phyloP scores from a whole-genome alignment of 2,329 filamentous ascomycete species.

The Stenocarpella maydis region DNA sequence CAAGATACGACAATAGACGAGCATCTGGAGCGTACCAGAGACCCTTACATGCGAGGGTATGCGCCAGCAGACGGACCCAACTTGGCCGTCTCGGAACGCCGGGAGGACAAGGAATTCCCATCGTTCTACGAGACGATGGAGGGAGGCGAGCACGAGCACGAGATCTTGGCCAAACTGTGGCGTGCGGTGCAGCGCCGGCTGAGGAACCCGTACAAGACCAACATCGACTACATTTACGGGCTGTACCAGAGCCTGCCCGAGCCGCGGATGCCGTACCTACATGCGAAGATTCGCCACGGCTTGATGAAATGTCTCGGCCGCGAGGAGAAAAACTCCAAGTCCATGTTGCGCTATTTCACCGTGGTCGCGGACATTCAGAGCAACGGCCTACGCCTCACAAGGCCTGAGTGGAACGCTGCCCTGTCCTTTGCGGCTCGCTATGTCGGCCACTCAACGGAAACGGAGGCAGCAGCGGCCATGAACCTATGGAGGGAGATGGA shows the following conservation, averaged over 20 bases:
- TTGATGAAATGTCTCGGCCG: constrained; percentile 75
- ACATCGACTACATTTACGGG: constrained; percentile 56
- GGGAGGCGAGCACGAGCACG: constrained; percentile 46
- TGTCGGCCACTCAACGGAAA: constrained; percentile 63
- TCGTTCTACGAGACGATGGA: constrained; percentile 50
- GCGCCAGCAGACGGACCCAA: constrained; percentile 59
- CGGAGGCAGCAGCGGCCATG: constrained; percentile 74
- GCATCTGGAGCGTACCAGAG: constrained; percentile 59
- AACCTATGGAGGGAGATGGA: constrained; percentile 93
- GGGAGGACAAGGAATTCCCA: constrained; percentile 58
- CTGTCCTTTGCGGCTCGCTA: constrained; percentile 81
- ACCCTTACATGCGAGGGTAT: constrained; percentile 63
- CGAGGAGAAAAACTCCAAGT: constrained; percentile 62
- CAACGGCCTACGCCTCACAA: constrained; percentile 72
- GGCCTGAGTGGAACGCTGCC: constrained; percentile 82
- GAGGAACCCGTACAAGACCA: constrained; percentile 49
- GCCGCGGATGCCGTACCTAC: constrained; percentile 60
- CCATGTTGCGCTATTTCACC: constrained; percentile 84
- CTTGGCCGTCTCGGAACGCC: constrained; percentile 58
- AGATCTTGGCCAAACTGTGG: constrained; percentile 50
- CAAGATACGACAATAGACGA: constrained; percentile 59
- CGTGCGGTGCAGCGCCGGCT: constrained; percentile 51
- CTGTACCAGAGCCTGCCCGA: constrained; percentile 60
- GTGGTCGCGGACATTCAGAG: constrained; percentile 84
- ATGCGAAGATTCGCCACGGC: constrained; percentile 62